Evolutionary conservation across 352 stramenopile genomes (phyloP), one percentile per base, ranked within the genome.

Genomic region (Phytophthora melonis): DNA sequence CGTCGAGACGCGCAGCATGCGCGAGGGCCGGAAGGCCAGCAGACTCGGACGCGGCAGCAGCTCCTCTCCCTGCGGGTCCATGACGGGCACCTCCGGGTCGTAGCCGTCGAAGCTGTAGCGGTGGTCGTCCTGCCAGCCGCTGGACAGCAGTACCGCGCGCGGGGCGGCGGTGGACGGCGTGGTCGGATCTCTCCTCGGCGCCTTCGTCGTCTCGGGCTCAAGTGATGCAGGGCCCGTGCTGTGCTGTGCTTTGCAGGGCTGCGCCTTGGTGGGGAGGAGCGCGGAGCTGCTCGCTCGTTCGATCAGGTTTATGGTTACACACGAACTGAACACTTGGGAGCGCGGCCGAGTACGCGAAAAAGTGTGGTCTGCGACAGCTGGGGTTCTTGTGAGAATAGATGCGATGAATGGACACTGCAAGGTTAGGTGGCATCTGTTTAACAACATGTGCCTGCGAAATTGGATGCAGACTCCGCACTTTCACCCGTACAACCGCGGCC

Each of bases 1-100:
- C 39, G 84, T 66, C 49, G 84, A 86, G 27, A 83, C 70, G 32
- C 80, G 81, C 66, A 82, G 59, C 62, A 87, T 81, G 14, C 83
- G 83, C 49, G 83, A 83, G 2, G 76, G 72, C 7, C 80, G 73
- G 63, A 89, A 91, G 21, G 82, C 73, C 58, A 89, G 66, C 13
- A 90, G 78, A 63, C 77, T 87, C 3, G 83, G 79, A 4, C 83
- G 79, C 10, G 65, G 45, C 49, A 79, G 34, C 5, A 68, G 16
- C 27, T 76, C 63, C 7, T 82, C 78, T 14, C 43, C 64, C 34
- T 72, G 49, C 25, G 75, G 36, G 54, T 82, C 79, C 69, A 90
- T 81, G 68, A 82, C 75, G 0, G 78, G 71, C 39, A 79, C 72
- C 19, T 82, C 78, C 6, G 68, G 53, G 47, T 81, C 68, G 71